Evolutionary conservation across 768 basidiomycete genomes (phyloP), one percentile per base, ranked within the genome.

Genomic region (Lyophyllum decastes): DNA sequence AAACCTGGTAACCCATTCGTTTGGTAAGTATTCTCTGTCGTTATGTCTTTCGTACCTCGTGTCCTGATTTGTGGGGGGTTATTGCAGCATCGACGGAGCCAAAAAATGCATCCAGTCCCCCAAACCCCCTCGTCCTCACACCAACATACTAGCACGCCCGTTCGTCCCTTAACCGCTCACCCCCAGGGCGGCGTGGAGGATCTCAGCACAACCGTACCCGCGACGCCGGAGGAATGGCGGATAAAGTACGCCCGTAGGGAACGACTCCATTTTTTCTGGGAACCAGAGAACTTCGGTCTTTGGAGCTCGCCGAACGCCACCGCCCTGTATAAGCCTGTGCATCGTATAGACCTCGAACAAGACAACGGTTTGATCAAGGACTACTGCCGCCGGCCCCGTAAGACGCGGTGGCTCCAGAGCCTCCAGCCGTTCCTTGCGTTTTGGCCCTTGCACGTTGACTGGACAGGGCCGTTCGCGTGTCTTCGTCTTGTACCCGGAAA

Each of bases 251-350:
- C 47, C 12, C 52, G 47, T 8, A 40, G 10, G 47, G 52, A 54
- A 12, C 24, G 25, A 1, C 19, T 58, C 3, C 16, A 24, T 9
- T 4, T 58, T 21, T 48, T 54, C 25, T 58, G 47, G 38, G 57
- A 58, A 1, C 57, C 51, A 0, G 19, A 44, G 1, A 33, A 53
- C 22, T n/a, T 2, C 14, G 57, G 52, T 7, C 35, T 58, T 14
- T 59, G 52, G 58, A 27, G 25, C 2, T 59, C 52, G 16, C 58
- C 58, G 2, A 59, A 47, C 33, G 25, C 24, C n/a, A 11, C 22
- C 7, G 26, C 14, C 11, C 52, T 59, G 12, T 19, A 22, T 7
- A 41, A 38, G 2, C 58, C 52, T 0, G 4, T 59, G 2, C 52
- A 30, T 8, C 16, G 27, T 22, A 14, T 38, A 7, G 9, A 22